Percentiles rank a stretch among this genome's conserved stretches.
Evolutionary conservation across 2,329 filamentous ascomycete genomes (phyloP).

Genomic region (Clarireedia homoeocarpa): DNA sequence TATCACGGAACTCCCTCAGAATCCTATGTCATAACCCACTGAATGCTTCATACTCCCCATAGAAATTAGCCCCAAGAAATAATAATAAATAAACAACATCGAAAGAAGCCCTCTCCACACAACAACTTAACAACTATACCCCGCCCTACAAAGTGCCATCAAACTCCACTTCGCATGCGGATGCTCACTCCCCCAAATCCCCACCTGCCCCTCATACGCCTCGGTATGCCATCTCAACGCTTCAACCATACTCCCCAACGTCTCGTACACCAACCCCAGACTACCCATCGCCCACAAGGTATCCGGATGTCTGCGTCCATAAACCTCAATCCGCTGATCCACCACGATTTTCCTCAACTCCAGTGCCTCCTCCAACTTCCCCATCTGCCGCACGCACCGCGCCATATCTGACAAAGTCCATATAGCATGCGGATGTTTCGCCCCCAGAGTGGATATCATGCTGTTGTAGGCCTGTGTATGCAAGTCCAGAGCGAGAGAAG

Average conservation of each 20-base stretch:
- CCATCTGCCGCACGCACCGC: not conserved
- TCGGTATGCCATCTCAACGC: not conserved
- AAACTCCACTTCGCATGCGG: slow-evolving; percentile 2
- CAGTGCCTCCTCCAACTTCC: not conserved
- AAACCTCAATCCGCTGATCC: not conserved
- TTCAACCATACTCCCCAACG: not conserved
- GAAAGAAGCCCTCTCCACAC: too few relatives aligned
- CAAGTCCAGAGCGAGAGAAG: not conserved
- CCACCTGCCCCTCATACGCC: not conserved
- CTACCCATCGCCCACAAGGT: slow-evolving; percentile 8
- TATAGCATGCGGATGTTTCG: not conserved
- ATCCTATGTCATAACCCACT: too few relatives aligned
- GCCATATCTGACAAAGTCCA: slow-evolving; percentile 4
- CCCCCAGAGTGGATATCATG: not conserved
- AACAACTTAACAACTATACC: not conserved
- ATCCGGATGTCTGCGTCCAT: not conserved
- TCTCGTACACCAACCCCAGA: not conserved
- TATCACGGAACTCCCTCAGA: too few relatives aligned
- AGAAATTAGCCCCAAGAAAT: too few relatives aligned
- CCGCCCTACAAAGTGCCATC: not conserved
- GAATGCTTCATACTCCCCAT: too few relatives aligned
- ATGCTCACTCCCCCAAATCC: not conserved
- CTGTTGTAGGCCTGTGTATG: slow-evolving; percentile 2
- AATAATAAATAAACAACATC: too few relatives aligned
- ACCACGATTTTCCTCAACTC: not conserved